Evolutionary conservation across 805 yeast genomes (phyloP), one percentile per base, ranked within the genome.

Genomic region (Candida cerambycidarum): DNA sequence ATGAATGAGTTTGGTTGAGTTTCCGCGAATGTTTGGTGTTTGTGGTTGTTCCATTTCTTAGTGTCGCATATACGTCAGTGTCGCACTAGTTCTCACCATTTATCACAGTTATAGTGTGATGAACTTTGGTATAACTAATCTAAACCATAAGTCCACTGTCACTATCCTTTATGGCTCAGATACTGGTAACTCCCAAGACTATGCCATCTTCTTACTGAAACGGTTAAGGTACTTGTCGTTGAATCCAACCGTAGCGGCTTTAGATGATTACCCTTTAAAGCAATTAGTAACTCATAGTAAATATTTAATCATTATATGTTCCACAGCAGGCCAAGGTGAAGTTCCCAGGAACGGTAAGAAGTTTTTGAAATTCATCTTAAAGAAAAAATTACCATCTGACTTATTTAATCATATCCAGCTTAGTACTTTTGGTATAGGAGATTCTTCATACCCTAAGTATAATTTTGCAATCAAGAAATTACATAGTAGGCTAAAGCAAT

Each of bases 321-420:
- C 97, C 1, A 92, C 99, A 0, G 85, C 96, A 1, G 98, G 99
- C 6, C 97, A 92, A 62, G 99, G 99, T 19, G 96, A 85, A 47
- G 62, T 92, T 25, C 98, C 99, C 0, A 63, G 85, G 32, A 88
- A 88, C 57, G 83, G 85, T 0, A 71, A 71, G 48, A 79, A 76
- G 46, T 78, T 92, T 48, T 85, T 96, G 95, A 73, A 75, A 50
- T 80, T 84, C 47, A 61, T 93, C 52, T 75, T 88, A 44, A 79
- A 77, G 57, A 79, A 75, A 57, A 81, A 80, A 50, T 74, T 92
- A 6, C 93, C 67, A 0, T 21, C 51, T 0, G 79, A 79, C 52
- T 64, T 88, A 23, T 64, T 92, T 30, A 73, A 73, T 48, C 86
- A 83, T 56, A 52, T 87, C 9, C 61, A 67, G 13, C 71, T 89